These are phyloP conservation scores for Ceratobasidium sp. DNA, from an alignment of 1,284 basidiomycete species.

Conservation along the genomic window DNA sequence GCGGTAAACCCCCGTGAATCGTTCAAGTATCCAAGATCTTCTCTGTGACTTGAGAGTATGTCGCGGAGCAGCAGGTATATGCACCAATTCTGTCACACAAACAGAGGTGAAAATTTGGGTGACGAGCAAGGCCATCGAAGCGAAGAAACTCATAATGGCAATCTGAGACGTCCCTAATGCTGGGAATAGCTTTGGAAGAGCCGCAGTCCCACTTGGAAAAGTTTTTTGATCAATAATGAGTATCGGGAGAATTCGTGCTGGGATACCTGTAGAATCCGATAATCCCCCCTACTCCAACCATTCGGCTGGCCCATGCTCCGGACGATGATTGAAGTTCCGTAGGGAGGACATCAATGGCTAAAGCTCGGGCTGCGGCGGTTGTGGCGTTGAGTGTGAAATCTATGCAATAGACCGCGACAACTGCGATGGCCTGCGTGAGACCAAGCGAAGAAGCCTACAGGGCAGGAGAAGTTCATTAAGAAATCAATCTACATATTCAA, in stretches of 20 bases:
- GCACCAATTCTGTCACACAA: slow-evolving; percentile 72
- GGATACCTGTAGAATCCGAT: slow-evolving; percentile 73
- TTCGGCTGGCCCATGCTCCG: slow-evolving; percentile 93
- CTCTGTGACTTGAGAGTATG: slow-evolving; percentile 46
- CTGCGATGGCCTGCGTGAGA: slow-evolving; percentile 73
- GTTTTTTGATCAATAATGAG: neutral
- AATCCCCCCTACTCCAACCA: slow-evolving; percentile 81
- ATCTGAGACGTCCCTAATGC: slow-evolving; percentile 78
- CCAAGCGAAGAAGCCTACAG: slow-evolving; percentile 13
- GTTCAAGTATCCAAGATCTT: neutral
- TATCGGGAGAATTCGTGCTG: neutral
- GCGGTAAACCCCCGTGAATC: slow-evolving; percentile 62
- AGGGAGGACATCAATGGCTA: slow-evolving; percentile 58
- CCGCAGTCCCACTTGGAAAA: slow-evolving; percentile 65
- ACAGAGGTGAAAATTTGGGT: slow-evolving; percentile 50
- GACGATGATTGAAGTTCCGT: slow-evolving; percentile 55
- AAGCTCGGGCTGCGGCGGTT: slow-evolving; percentile 55
- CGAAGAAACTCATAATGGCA: slow-evolving; percentile 68
- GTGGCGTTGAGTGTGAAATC: slow-evolving; percentile 93
- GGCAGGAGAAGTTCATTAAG: slow-evolving; percentile 17
- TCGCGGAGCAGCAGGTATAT: slow-evolving; percentile 55
- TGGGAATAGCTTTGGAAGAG: slow-evolving; percentile 65
- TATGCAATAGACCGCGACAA: slow-evolving; percentile 84
- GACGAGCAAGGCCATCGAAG: slow-evolving; percentile 53
- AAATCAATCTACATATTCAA: neutral